A percentile compares a stretch with the other conserved stretches of the same genome.
Conservation (phyloP, 257 asterid genomes). For the Solanum phureja region DNA sequence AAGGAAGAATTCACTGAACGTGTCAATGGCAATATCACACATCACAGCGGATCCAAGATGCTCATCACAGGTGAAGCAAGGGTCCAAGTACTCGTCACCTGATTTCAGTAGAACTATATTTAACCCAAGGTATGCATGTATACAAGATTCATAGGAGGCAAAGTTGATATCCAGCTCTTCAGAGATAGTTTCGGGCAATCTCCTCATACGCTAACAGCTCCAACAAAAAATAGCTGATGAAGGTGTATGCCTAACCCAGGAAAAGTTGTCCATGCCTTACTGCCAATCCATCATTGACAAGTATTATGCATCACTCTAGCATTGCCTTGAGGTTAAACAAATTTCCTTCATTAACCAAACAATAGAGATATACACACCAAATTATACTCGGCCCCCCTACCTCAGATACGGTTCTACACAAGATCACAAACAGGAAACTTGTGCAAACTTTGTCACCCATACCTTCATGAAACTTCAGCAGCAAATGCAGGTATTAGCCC, state of each 20-base stretch:
- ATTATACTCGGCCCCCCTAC: background rate
- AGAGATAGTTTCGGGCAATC: background rate
- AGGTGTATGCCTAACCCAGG: background rate
- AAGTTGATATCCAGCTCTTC: background rate
- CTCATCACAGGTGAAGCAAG: background rate
- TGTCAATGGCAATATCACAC: background rate
- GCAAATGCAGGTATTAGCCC: conserved; percentile 7
- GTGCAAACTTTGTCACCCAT: conserved; percentile 7
- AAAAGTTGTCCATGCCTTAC: background rate
- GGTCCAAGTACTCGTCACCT: background rate
- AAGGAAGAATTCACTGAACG: background rate
- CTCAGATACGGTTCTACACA: background rate
- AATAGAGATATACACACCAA: conserved; percentile 10
- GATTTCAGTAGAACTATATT: background rate
- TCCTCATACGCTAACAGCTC: background rate
- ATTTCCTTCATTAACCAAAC: conserved; percentile 4
- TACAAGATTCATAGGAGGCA: background rate
- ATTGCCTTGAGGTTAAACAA: background rate
- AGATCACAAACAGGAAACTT: background rate
- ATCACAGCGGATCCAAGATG: background rate
- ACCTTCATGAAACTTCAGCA: conserved; percentile 14
- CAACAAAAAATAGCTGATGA: background rate
- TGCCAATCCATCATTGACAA: background rate
- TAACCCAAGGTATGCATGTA: background rate
- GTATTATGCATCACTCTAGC: background rate